Evolutionary conservation across 225 moss, liverwort and hornwort genomes (phyloP).

Genomic region (Polytrichum commune): DNA sequence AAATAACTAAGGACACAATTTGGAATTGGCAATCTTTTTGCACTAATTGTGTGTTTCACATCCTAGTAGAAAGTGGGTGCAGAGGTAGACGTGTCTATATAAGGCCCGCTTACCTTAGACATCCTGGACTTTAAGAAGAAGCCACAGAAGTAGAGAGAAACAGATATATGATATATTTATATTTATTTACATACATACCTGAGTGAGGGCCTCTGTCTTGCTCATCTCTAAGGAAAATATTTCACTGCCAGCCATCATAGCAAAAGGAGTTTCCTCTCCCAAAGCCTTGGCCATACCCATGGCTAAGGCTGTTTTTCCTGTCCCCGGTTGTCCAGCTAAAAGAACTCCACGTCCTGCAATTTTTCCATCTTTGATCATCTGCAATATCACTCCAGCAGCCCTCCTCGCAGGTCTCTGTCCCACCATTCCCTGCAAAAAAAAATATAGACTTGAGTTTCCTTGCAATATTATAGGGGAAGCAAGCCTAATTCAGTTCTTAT

Average conservation of each 20-base stretch:
- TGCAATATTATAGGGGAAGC: too few species aligned
- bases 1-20: too few species aligned
- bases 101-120: neutral
- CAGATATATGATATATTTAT: too few species aligned
- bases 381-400: constrained; percentile 83
- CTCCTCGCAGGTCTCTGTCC: constrained; percentile 83
- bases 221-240: constrained; percentile 90
- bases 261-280: constrained; percentile 87
- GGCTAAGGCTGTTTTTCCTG: constrained; percentile 83
- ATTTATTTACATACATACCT: constrained; percentile 37
- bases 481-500: too few species aligned
- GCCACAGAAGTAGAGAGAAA: neutral
- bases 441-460: too few species aligned
- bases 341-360: constrained; percentile 82
- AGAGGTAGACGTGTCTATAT: too few species aligned
- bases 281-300: constrained; percentile 91
- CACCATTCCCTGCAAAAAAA: constrained; percentile 63
- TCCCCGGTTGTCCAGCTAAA: constrained; percentile 82
- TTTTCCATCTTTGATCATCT: constrained; percentile 87
- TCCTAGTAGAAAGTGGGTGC: too few species aligned
- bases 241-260: constrained; percentile 92
- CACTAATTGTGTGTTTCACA: too few species aligned
- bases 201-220: constrained; percentile 86
- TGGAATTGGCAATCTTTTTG: too few species aligned
- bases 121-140: neutral